Evolutionary conservation across 768 basidiomycete species (phyloP).

Genomic region (Russula brevipes): DNA sequence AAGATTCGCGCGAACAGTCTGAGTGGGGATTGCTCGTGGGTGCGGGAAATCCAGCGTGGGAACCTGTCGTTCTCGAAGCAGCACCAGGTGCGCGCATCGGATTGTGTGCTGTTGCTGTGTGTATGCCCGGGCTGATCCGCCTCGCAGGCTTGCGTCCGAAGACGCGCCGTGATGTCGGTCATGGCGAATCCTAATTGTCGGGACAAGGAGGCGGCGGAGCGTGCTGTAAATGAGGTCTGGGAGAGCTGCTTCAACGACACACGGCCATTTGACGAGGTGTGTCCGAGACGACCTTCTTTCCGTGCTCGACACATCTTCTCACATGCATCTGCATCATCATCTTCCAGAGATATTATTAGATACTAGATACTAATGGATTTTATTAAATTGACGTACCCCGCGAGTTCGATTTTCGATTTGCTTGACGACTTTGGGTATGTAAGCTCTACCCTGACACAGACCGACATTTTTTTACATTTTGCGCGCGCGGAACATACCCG

Average conservation of each 20-base stretch:
- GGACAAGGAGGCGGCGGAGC: slow-evolving; percentile 69
- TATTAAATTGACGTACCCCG: no score
- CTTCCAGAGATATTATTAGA: slow-evolving; percentile 11
- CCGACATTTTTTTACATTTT: no score
- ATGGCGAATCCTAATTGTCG: slow-evolving; percentile 75
- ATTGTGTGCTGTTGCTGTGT: slow-evolving; percentile 23
- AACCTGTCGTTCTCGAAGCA: slow-evolving; percentile 83
- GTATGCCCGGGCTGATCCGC: slow-evolving; percentile 16
- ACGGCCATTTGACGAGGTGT: slow-evolving; percentile 93
- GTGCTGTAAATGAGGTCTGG: slow-evolving; percentile 94
- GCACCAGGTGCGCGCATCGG: slow-evolving; percentile 61
- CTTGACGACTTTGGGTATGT: no score
- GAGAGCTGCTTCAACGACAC: slow-evolving; percentile 95
- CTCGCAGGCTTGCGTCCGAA: slow-evolving; percentile 78
- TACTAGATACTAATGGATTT: not conserved
- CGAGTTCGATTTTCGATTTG: no score
- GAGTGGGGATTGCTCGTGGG: slow-evolving; percentile 88
- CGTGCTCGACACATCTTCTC: not conserved
- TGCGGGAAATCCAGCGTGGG: slow-evolving; percentile 74
- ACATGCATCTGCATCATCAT: no score
- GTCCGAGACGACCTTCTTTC: slow-evolving; percentile 2
- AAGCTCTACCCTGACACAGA: no score
- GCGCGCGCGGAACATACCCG: no score
- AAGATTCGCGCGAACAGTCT: slow-evolving; percentile 95
- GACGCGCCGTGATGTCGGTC: slow-evolving; percentile 81